Evolutionary conservation across 352 stramenopile species (phyloP).

Genomic region (Globisporangium mamillatum): DNA sequence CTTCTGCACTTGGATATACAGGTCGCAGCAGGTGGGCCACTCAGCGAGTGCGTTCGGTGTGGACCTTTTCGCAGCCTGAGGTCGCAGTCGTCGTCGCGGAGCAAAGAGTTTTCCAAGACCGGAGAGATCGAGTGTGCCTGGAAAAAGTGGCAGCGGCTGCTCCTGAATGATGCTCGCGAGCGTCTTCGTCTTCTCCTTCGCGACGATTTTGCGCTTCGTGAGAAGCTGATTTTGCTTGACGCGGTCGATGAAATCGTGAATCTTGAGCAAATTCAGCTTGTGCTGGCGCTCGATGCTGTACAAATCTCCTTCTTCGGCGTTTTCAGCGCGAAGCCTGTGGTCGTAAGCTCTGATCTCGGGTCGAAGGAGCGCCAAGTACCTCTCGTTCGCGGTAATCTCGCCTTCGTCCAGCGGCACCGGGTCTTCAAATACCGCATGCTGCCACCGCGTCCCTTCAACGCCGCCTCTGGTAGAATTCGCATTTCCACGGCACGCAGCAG

Average conservation of each 20-base stretch:
- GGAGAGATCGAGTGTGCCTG: slow-evolving; percentile 59
- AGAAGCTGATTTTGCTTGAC: slow-evolving; percentile 35
- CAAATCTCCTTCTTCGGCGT: slow-evolving; percentile 28
- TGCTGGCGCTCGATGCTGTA: slow-evolving; percentile 51
- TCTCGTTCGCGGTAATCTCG: slow-evolving; percentile 54
- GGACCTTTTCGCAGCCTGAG: slow-evolving; percentile 27
- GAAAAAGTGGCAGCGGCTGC: slow-evolving; percentile 75
- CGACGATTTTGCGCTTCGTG: slow-evolving; percentile 11
- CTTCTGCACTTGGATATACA: slow-evolving; percentile 86
- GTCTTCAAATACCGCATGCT: slow-evolving; percentile 50
- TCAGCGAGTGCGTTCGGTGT: slow-evolving; percentile 33
- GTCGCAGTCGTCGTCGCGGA: slow-evolving; percentile 45
- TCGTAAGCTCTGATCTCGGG: slow-evolving; percentile 64
- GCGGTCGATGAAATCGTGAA: slow-evolving; percentile 66
- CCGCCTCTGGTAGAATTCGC: slow-evolving; percentile 1
- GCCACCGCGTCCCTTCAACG: slow-evolving; percentile 8
- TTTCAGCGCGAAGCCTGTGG: slow-evolving; percentile 37
- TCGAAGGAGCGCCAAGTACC: slow-evolving; percentile 57
- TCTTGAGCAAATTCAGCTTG: slow-evolving; percentile 42
- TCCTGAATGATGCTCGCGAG: slow-evolving; percentile 83
- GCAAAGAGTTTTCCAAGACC: slow-evolving; percentile 55
- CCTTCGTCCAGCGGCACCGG: slow-evolving; percentile 63
- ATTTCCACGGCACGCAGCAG: slow-evolving; percentile 20
- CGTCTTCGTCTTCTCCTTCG: slow-evolving; percentile 23
- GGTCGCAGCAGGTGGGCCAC: slow-evolving; percentile 57